Evolutionary conservation across 1,284 basidiomycete genomes (phyloP).

Genomic region (Naganishia cerealis): DNA sequence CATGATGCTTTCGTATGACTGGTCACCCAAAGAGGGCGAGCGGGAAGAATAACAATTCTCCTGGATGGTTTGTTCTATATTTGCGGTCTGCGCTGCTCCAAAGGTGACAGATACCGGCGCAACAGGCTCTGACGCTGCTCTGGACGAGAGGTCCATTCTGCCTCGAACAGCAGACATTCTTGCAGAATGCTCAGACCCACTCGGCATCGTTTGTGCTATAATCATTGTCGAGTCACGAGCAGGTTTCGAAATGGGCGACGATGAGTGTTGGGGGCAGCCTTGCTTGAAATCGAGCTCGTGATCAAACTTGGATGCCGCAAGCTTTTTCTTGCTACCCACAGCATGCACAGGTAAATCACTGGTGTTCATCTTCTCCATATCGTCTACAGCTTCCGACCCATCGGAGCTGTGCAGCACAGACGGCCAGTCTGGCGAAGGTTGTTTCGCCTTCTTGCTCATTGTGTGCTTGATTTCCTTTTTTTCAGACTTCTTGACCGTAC

Average conservation of each 20-base stretch:
- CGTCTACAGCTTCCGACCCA: background rate
- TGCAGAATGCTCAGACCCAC: background rate
- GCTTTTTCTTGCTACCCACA: background rate
- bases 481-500: background rate
- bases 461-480: background rate
- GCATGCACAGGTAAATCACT: background rate
- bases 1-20: conserved; percentile 17
- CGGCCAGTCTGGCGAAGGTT: conserved; percentile 18
- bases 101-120: too few species aligned
- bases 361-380: background rate
- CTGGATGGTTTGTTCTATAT: background rate
- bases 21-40: conserved; percentile 15
- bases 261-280: background rate
- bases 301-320: background rate
- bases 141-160: too few species aligned
- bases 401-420: conserved; percentile 7
- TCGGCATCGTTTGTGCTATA: background rate
- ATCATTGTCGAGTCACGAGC: background rate
- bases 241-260: background rate
- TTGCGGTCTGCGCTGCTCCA: background rate
- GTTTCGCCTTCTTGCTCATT: background rate
- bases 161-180: background rate
- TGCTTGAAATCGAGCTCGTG: background rate
- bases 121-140: too few species aligned
- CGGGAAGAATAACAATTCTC: background rate